Evolutionary conservation across 345 rosid genomes (phyloP), one percentile per base, ranked within the genome.

Genomic region (Pugionium cornutum): DNA sequence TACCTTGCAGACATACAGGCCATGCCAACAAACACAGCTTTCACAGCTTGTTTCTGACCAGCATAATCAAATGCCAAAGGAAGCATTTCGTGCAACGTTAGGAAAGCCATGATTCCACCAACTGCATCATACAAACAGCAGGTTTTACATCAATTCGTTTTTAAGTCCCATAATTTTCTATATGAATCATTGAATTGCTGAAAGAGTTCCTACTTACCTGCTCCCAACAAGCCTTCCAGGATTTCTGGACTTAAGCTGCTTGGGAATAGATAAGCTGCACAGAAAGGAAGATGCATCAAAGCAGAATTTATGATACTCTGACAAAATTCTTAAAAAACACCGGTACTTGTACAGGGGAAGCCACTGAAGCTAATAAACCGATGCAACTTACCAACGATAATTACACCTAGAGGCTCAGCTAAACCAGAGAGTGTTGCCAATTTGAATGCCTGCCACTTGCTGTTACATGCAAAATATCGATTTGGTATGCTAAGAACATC

Each of bases 391-490:
- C 99, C 97, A 31, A 94, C 99, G 45, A 89, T 80, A 33, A 94
- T 72, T 46, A 94, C 99, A 31, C 99, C 99, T 25, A 94, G 90
- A 34, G 99, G 99, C 83, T 94, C 99, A 2, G 96, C 97, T 39
- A 94, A 80, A 74, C 99, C 97, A 77, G 99, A 90, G 52, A 94
- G 89, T 30, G 97, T 82, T 33, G 97, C 95, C 75, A 94, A 76
- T 77, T 94, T 94, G 86, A 94, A 94, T 50, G 97, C 99, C 79
- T 90, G 88, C 99, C 99, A 94, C 82, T 94, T 94, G 86, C 99
- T 94, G 86, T 74, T 58, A 77, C 68, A 75, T 68, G 52, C 27
- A 69, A 49, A 69, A 45, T 41, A 31, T 64, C 27, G 29, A 51
- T 58, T 31, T 45, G 27, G 63, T 36, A 54, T 68, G 49, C 53